Evolutionary conservation across 345 rosid species (phyloP).

Genomic region (Cardamine occulta): DNA sequence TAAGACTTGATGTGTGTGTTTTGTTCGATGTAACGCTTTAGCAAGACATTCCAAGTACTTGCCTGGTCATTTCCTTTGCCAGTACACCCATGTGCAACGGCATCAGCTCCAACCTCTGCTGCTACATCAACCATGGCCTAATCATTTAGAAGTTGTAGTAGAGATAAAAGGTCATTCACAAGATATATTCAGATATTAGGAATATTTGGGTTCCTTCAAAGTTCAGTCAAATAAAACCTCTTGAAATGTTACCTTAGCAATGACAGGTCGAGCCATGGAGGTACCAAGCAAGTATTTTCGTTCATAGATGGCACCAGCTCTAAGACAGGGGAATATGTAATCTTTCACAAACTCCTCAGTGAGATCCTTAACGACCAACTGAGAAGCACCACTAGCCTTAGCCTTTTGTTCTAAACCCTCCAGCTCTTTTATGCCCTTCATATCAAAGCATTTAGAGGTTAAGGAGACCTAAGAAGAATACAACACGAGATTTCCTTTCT

Average conservation of each 20-base stretch:
- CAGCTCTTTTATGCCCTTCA: constrained; percentile 80
- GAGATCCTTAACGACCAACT: constrained; percentile 88
- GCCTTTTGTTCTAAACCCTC: constrained; percentile 97
- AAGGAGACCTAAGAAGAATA: constrained; percentile 2
- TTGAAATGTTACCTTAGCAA: constrained; percentile 67
- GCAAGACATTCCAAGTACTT: constrained; percentile 34
- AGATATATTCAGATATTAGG: constrained; percentile 2
- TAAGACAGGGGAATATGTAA: constrained; percentile 81
- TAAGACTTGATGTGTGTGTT: neutral
- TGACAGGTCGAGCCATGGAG: constrained; percentile 98
- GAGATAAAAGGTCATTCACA: constrained; percentile 1
- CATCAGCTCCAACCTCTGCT: constrained; percentile 96
- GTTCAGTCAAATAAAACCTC: neutral
- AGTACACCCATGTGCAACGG: constrained; percentile 96
- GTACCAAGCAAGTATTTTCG: constrained; percentile 95
- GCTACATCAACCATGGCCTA: constrained; percentile 99
- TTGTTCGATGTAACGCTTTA: neutral
- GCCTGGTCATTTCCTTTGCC: constrained; percentile 99
- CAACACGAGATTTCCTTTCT: neutral
- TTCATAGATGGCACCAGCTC: constrained; percentile 95
- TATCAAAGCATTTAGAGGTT: constrained; percentile 12
- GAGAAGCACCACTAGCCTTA: constrained; percentile 95
- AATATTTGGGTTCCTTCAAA: neutral
- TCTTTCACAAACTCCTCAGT: constrained; percentile 90
- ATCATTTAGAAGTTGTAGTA: constrained; percentile 29